Evolutionary conservation across 2,329 filamentous ascomycete species (phyloP).

Genomic region (Hymenoscyphus repandus): DNA sequence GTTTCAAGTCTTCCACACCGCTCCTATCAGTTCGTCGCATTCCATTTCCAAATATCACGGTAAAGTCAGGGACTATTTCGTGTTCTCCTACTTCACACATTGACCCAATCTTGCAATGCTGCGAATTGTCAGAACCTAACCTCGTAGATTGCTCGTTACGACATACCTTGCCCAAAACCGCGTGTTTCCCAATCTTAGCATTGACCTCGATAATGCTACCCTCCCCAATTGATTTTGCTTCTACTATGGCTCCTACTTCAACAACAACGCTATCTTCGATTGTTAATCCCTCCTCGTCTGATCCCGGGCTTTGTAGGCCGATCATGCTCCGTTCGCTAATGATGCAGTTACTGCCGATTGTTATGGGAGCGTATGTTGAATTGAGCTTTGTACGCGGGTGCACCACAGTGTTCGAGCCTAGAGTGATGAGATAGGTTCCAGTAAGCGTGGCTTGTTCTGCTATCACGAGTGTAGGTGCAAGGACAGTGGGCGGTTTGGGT

Average conservation of each 20-base stretch:
- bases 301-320: slow-evolving; percentile 38
- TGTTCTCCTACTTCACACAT: slow-evolving; percentile 53
- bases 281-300: slow-evolving; percentile 36
- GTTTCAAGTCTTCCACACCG: slow-evolving; percentile 56
- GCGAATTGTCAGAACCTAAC: slow-evolving; percentile 20
- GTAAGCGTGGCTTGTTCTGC: slow-evolving; percentile 57
- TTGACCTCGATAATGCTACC: slow-evolving; percentile 58
- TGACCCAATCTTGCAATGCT: slow-evolving; percentile 68
- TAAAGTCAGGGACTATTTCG: slow-evolving; percentile 58
- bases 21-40: slow-evolving; percentile 52
- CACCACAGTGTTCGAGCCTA: slow-evolving; percentile 74
- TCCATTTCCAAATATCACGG: slow-evolving; percentile 64
- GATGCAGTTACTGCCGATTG: slow-evolving; percentile 75
- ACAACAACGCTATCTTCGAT: slow-evolving; percentile 58
- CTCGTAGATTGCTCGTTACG: not conserved
- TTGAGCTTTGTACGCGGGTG: slow-evolving; percentile 81
- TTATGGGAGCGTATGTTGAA: slow-evolving; percentile 71
- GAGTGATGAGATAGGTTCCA: slow-evolving; percentile 72
- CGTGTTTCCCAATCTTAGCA: slow-evolving; percentile 53
- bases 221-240: slow-evolving; percentile 44
- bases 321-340: slow-evolving; percentile 65
- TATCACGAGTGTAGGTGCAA: slow-evolving; percentile 56
- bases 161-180: slow-evolving; percentile 56
- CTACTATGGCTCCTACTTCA: slow-evolving; percentile 55
- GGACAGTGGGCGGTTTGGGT: slow-evolving; percentile 55